Evolutionary conservation across 805 yeast genomes (phyloP).

Genomic region (Wickerhamomyces chaumierensis): DNA sequence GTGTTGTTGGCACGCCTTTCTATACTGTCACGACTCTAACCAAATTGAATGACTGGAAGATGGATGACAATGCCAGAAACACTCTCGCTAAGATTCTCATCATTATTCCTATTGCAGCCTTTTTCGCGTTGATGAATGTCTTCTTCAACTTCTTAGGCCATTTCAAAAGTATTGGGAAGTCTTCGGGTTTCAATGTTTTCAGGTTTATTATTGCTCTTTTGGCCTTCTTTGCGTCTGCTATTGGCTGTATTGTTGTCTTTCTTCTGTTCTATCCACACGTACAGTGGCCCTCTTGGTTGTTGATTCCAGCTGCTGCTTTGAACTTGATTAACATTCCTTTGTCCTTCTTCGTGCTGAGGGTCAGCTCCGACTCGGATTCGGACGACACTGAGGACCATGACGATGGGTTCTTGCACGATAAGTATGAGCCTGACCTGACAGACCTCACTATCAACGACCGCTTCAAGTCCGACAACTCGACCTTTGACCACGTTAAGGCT

Average conservation of each 20-base stretch:
- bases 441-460: slow-evolving; percentile 16
- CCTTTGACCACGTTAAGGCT: slow-evolving; percentile 5
- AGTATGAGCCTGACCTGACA: slow-evolving; percentile 9
- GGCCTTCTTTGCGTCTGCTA: slow-evolving; percentile 41
- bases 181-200: slow-evolving; percentile 25
- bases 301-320: slow-evolving; percentile 55
- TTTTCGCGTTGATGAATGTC: slow-evolving; percentile 39
- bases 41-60: slow-evolving; percentile 33
- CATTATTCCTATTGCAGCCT: slow-evolving; percentile 57
- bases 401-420: slow-evolving; percentile 4
- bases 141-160: slow-evolving; percentile 26
- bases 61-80: slow-evolving; percentile 34
- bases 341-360: slow-evolving; percentile 27
- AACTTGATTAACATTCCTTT: slow-evolving; percentile 41
- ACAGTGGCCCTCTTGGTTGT: slow-evolving; percentile 63
- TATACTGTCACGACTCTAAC: slow-evolving; percentile 21
- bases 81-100: slow-evolving; percentile 44
- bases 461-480: slow-evolving; percentile 5
- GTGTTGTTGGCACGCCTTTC: slow-evolving; percentile 36
- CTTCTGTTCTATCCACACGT: slow-evolving; percentile 54
- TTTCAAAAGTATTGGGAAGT: slow-evolving; percentile 15
- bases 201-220: slow-evolving; percentile 35
- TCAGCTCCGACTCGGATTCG: slow-evolving; percentile 6
- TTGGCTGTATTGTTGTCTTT: slow-evolving; percentile 43
- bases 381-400: slow-evolving; percentile 8